phyloP scores from a whole-genome alignment of 1,139 yeast genomes.

The Yamadazyma songkhlaensis region DNA sequence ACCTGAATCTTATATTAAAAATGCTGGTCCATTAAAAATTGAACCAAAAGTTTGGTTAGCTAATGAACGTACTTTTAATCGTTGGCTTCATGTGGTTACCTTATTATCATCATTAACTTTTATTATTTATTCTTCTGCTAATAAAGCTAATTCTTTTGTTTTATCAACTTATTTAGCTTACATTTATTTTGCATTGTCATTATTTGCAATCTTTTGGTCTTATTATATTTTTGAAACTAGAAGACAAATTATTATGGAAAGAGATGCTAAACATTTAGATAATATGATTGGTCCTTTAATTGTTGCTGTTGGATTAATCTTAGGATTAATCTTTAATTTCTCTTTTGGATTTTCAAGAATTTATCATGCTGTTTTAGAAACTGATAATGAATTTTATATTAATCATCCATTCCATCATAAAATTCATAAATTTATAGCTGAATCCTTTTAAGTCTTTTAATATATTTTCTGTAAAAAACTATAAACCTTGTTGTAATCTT shows the following conservation, averaged over 20 bases:
- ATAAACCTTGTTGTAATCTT: constrained; percentile 76
- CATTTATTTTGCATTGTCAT: constrained; percentile 72
- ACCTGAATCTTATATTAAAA: constrained; percentile 76
- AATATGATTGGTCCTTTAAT: constrained; percentile 85
- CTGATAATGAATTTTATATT: constrained; percentile 26
- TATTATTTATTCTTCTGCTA: constrained; percentile 76
- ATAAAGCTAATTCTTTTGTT: constrained; percentile 53
- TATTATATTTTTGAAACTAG: constrained; percentile 73
- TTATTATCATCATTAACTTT: constrained; percentile 85
- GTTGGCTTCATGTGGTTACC: constrained; percentile 94
- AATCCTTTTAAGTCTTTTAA: constrained; percentile 1
- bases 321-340: constrained; percentile 72
- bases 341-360: constrained; percentile 56
- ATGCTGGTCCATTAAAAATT: constrained; percentile 87
- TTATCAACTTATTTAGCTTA: constrained; percentile 71
- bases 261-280: constrained; percentile 87
- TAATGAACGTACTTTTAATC: constrained; percentile 92
- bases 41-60: constrained; percentile 99
- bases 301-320: constrained; percentile 65
- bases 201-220: constrained; percentile 89
- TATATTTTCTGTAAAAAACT: no score
- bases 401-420: constrained; percentile 33
- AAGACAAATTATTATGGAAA: constrained; percentile 67
- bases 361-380: constrained; percentile 12
- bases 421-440: constrained; percentile 31